Conservation (phyloP, 805 yeast genomes). For the Saccharomyces mikatae region DNA sequence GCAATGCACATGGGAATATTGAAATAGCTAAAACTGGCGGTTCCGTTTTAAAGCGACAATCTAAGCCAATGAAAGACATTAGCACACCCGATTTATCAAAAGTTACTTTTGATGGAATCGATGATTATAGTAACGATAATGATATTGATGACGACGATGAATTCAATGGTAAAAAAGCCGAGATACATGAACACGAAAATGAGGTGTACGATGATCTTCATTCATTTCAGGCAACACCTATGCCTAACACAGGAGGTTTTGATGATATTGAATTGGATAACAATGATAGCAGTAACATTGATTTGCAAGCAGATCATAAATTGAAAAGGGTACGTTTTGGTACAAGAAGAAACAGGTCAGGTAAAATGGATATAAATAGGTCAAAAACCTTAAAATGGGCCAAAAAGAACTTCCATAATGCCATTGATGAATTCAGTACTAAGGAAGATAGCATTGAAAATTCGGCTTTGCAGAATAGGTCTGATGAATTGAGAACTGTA, state of each 20-base stretch:
- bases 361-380: slow-evolving; percentile 54
- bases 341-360: slow-evolving; percentile 68
- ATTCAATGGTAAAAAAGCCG: background rate
- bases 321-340: slow-evolving; percentile 86
- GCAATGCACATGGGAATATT: background rate
- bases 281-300: slow-evolving; percentile 4
- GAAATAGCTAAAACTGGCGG: slow-evolving; percentile 6
- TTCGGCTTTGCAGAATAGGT: slow-evolving; percentile 32
- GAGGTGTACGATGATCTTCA: slow-evolving; percentile 16
- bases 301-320: slow-evolving; percentile 4
- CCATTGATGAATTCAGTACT: slow-evolving; percentile 19
- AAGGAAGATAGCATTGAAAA: slow-evolving; percentile 23
- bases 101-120: slow-evolving; percentile 1
- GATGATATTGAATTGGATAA: slow-evolving; percentile 10
- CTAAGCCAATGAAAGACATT: slow-evolving; percentile 6
- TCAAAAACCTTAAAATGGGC: slow-evolving; percentile 53
- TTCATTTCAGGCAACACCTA: slow-evolving; percentile 23
- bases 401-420: slow-evolving; percentile 30
- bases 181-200: slow-evolving; percentile 1
- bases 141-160: slow-evolving; percentile 5
- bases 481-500: slow-evolving; percentile 40
- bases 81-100: background rate
- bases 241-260: slow-evolving; percentile 11
- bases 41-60: slow-evolving; percentile 11
- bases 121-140: slow-evolving; percentile 8